Conservation (phyloP, 2,329 filamentous ascomycete species). For the Pseudocercospora musae region DNA sequence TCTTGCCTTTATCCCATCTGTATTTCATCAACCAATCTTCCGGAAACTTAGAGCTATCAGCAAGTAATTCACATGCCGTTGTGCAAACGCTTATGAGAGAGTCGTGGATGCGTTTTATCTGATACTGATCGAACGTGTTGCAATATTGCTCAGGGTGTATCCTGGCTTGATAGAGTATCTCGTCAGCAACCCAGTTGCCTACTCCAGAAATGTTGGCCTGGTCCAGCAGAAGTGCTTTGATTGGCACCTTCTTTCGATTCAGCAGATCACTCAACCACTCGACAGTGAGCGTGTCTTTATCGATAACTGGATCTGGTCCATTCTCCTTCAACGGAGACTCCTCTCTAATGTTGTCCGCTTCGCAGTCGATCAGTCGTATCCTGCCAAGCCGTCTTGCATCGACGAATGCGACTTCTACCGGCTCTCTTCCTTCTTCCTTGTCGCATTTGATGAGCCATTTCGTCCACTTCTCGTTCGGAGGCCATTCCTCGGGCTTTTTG, state of each 20-base stretch:
- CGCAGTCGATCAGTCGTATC: slow-evolving; percentile 77
- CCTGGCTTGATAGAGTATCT: slow-evolving; percentile 83
- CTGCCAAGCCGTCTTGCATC: slow-evolving; percentile 77
- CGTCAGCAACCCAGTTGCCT: slow-evolving; percentile 96
- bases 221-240: slow-evolving; percentile 85
- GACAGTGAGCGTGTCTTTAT: slow-evolving; percentile 72
- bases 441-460: slow-evolving; percentile 73
- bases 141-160: slow-evolving; percentile 93
- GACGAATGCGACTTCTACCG: slow-evolving; percentile 71
- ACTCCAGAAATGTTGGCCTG: slow-evolving; percentile 87
- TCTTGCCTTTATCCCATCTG: slow-evolving; percentile 81
- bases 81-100: slow-evolving; percentile 76
- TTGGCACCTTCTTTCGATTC: slow-evolving; percentile 72
- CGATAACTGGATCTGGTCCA: slow-evolving; percentile 86
- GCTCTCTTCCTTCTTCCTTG: slow-evolving; percentile 38
- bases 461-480: slow-evolving; percentile 81
- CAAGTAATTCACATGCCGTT: slow-evolving; percentile 72
- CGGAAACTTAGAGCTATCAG: slow-evolving; percentile 80
- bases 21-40: slow-evolving; percentile 63
- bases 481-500: slow-evolving; percentile 63
- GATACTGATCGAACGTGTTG: slow-evolving; percentile 69
- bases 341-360: slow-evolving; percentile 70
- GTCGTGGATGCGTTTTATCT: slow-evolving; percentile 69
- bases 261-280: slow-evolving; percentile 72
- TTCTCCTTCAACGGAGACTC: slow-evolving; percentile 82